Percentiles rank a stretch among this genome's conserved stretches.
phyloP scores from a whole-genome alignment of 192 early-diverging fungal genomes.

The Backusella circina region DNA sequence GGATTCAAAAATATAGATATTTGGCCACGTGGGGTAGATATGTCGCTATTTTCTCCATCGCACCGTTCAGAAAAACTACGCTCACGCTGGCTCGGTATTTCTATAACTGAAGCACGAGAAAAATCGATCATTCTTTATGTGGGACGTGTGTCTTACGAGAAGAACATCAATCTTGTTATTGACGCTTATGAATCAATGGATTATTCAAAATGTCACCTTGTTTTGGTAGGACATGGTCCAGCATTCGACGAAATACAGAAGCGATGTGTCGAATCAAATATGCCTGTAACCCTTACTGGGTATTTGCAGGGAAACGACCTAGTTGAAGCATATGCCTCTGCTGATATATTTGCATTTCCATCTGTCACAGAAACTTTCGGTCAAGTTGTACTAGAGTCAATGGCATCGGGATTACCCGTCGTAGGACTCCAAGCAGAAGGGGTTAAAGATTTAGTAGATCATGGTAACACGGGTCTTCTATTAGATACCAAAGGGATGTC shows the following conservation, averaged over 20 bases:
- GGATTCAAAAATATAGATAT: conserved; percentile 22
- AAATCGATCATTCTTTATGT: conserved; percentile 31
- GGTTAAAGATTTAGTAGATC: conserved; percentile 20
- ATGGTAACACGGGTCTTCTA: conserved; percentile 21
- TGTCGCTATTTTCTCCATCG: conserved; percentile 20
- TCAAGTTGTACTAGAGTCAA: conserved; percentile 29
- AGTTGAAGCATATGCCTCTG: conserved; percentile 29
- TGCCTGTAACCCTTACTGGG: conserved; percentile 30
- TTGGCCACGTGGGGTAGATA: conserved; percentile 34
- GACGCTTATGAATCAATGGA: conserved; percentile 30
- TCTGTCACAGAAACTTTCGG: conserved; percentile 34
- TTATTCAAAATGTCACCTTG: conserved; percentile 24
- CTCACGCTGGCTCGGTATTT: conserved; percentile 15
- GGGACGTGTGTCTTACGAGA: conserved; percentile 32
- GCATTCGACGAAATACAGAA: conserved; percentile 29
- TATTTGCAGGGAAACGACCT: conserved; percentile 24
- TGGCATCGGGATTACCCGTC: conserved; percentile 33
- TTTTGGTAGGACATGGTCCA: conserved; percentile 33
- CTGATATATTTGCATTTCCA: conserved; percentile 35
- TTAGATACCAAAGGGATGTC: background rate
- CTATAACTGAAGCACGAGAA: background rate
- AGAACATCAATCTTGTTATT: conserved; percentile 29
- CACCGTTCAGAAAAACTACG: conserved; percentile 21
- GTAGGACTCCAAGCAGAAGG: conserved; percentile 28
- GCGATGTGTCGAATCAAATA: background rate